A percentile compares a stretch with the other conserved stretches of the same genome.
These are phyloP conservation scores for Triticum dicoccoides DNA, from an alignment of 176 grass and related monocot species.

Conservation along the genomic window DNA sequence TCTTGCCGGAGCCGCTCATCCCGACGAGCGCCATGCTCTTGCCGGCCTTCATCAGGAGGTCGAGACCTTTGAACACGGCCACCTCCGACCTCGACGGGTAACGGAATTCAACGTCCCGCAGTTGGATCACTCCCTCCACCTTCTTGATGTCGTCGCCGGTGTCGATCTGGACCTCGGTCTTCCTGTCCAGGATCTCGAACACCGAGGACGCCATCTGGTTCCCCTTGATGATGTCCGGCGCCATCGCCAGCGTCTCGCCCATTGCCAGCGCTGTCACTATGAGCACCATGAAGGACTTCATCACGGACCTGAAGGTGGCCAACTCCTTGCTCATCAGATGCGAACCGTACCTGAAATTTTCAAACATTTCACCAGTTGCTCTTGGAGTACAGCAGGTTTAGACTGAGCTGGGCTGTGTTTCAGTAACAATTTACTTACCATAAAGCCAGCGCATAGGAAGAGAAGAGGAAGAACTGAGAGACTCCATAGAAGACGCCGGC, in stretches of 20 bases:
- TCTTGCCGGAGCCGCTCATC: constrained; percentile 96
- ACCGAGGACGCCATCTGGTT: constrained; percentile 96
- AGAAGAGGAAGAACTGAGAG: constrained; percentile 95
- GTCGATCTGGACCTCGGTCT: constrained; percentile 65
- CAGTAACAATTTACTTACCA: constrained; percentile 57
- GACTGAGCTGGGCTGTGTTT: neutral
- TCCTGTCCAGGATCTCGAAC: constrained; percentile 87
- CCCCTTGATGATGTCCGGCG: constrained; percentile 94
- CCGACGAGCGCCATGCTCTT: constrained; percentile 98
- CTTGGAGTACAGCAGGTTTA: neutral
- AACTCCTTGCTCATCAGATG: constrained; percentile 78
- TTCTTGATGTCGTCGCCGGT: constrained; percentile 65
- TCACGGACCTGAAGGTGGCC: constrained; percentile 83
- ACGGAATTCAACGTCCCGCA: constrained; percentile 67
- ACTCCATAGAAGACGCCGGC: constrained; percentile 91
- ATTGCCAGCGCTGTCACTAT: constrained; percentile 88
- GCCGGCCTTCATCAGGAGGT: constrained; percentile 80
- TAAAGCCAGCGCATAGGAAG: constrained; percentile 73
- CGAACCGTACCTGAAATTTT: constrained; percentile 77
- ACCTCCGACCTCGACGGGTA: constrained; percentile 86
- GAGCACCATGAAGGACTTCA: constrained; percentile 98
- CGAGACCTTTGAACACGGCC: constrained; percentile 69
- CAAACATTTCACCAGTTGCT: neutral
- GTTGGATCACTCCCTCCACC: constrained; percentile 71
- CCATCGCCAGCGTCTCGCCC: constrained; percentile 79